Percentiles rank a stretch among this genome's conserved stretches.
phyloP scores from a whole-genome alignment of 2,329 filamentous ascomycete species.

The Fulvia fulva region DNA sequence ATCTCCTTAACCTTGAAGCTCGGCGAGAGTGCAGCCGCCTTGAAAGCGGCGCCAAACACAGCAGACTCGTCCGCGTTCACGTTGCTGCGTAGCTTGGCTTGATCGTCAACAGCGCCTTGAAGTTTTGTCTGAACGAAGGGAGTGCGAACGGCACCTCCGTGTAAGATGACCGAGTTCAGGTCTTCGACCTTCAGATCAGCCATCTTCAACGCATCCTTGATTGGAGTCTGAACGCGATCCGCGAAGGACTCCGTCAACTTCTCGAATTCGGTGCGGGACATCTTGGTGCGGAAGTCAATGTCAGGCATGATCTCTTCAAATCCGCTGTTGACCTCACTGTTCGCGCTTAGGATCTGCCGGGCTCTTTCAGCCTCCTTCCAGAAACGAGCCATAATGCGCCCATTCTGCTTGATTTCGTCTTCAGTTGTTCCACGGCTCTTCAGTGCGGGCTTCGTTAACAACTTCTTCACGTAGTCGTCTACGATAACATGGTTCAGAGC shows the following conservation, averaged over 20 bases:
- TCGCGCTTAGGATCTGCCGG: conserved; percentile 88
- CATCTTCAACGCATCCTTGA: conserved; percentile 69
- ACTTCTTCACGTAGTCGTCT: conserved; percentile 79
- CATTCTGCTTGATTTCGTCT: conserved; percentile 66
- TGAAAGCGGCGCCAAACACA: conserved; percentile 92
- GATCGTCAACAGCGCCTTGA: conserved; percentile 66
- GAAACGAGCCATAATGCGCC: conserved; percentile 83
- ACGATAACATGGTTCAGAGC: conserved; percentile 82
- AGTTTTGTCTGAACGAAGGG: conserved; percentile 91
- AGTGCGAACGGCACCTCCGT: conserved; percentile 84
- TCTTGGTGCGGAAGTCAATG: conserved; percentile 88
- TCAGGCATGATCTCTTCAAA: conserved; percentile 92
- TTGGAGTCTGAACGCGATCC: conserved; percentile 62
- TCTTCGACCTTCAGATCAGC: conserved; percentile 71
- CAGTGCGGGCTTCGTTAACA: conserved; percentile 62
- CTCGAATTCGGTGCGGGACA: conserved; percentile 77
- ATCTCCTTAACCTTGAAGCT: conserved; percentile 99
- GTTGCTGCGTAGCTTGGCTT: conserved; percentile 81
- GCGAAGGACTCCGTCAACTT: conserved; percentile 65
- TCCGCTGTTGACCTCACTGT: conserved; percentile 71
- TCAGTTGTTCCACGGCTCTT: conserved; percentile 61
- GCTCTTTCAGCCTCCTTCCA: conserved; percentile 85
- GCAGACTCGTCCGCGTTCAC: conserved; percentile 97
- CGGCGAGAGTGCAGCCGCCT: conserved; percentile 84
- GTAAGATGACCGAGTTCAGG: conserved; percentile 85